Percentiles rank a stretch among this genome's conserved stretches.
phyloP scores from a whole-genome alignment of 345 rosid species.

The Ceriops zippeliana region DNA sequence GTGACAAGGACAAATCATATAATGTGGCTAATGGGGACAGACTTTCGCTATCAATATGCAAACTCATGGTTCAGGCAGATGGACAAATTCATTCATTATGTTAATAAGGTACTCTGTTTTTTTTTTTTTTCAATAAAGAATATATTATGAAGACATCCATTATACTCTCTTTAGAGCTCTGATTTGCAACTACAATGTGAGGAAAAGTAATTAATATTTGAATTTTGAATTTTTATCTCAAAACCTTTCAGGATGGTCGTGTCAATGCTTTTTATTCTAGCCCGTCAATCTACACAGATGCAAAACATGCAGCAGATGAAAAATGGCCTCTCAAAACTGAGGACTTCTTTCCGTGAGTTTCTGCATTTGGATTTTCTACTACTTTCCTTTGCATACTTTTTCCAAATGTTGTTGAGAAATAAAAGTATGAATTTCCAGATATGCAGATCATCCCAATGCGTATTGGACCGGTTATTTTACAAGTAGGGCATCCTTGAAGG shows the following conservation, averaged over 20 bases:
- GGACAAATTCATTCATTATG: conserved; percentile 96
- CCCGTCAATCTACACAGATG: conserved; percentile 86
- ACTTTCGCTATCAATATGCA: conserved; percentile 93
- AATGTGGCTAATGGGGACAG: conserved; percentile 97
- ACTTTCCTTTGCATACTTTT: not conserved
- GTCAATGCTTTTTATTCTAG: conserved; percentile 88
- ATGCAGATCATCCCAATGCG: conserved; percentile 88
- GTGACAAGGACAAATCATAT: conserved; percentile 89
- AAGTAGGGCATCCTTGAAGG: conserved; percentile 82
- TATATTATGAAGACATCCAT: not conserved
- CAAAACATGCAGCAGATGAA: conserved; percentile 68
- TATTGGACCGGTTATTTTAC: conserved; percentile 98
- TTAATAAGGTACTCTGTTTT: conserved; percentile 54
- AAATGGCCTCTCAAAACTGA: conserved; percentile 86
- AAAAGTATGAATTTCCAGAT: conserved; percentile 39
- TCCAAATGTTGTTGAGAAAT: conserved; percentile 4
- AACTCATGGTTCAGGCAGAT: conserved; percentile 93
- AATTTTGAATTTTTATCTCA: not conserved
- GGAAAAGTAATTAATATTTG: not conserved
- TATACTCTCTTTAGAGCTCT: conserved; percentile 12
- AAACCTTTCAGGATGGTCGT: conserved; percentile 70
- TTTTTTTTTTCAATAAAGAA: conserved; percentile 1
- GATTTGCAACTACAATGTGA: not conserved
- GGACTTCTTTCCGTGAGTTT: conserved; percentile 90
- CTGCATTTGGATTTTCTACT: conserved; percentile 7